Evolutionary conservation across 192 early-diverging fungal species (phyloP).

Genomic region (Backusella mclennaniae): DNA sequence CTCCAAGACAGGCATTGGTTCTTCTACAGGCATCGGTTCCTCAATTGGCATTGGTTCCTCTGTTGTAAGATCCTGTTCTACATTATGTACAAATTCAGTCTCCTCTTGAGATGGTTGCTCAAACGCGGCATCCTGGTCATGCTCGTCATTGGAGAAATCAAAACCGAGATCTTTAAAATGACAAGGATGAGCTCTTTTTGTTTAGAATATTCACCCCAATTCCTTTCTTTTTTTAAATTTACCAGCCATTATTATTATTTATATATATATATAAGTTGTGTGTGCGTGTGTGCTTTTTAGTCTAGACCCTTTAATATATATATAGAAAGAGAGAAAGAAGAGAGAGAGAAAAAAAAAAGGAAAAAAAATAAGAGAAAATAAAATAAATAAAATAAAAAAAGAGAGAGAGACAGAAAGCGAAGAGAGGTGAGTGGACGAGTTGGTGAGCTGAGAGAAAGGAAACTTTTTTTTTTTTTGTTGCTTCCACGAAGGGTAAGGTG

Average conservation of each 20-base stretch:
- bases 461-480: neutral
- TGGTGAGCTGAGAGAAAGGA: too few relatives aligned
- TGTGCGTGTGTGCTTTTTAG: neutral
- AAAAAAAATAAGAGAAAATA: neutral
- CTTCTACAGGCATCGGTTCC: conserved; percentile 12
- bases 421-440: too few relatives aligned
- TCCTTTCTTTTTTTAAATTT: neutral
- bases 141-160: conserved; percentile 32
- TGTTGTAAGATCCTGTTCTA: neutral
- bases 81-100: conserved; percentile 6
- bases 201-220: neutral
- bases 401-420: too few relatives aligned
- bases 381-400: too few relatives aligned
- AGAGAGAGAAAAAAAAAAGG: neutral
- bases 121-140: conserved; percentile 16
- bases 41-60: conserved; percentile 1
- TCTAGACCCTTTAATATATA: neutral
- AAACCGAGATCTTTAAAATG: conserved; percentile 35
- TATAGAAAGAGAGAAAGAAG: neutral
- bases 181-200: neutral
- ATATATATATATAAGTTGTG: neutral
- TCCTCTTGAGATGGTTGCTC: conserved; percentile 8
- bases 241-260: conserved; percentile 14
- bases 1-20: conserved; percentile 8
- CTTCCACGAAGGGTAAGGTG: neutral